Evolutionary conservation across 1,139 yeast genomes (phyloP).

Genomic region (Komagataea norvegica): DNA sequence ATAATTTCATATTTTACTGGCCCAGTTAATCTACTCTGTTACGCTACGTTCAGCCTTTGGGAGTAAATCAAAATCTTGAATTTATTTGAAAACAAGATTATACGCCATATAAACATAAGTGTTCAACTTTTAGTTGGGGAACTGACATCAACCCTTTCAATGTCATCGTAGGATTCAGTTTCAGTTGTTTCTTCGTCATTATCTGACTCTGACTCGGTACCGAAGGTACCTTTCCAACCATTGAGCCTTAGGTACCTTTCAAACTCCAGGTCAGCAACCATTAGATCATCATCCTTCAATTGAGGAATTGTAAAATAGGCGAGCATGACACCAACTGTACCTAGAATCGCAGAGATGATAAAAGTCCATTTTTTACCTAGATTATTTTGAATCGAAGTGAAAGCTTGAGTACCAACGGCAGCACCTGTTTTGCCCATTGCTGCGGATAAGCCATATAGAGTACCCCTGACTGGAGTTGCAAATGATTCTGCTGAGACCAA

Average conservation of each 20-base stretch:
- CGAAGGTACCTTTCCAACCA: slow-evolving; percentile 65
- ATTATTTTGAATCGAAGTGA: slow-evolving; percentile 30
- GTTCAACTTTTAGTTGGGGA: too few species aligned
- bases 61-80: too few species aligned
- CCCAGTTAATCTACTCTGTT: too few species aligned
- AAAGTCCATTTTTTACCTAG: slow-evolving; percentile 28
- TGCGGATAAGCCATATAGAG: slow-evolving; percentile 47
- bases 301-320: slow-evolving; percentile 65
- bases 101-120: too few species aligned
- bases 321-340: slow-evolving; percentile 58
- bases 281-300: slow-evolving; percentile 59
- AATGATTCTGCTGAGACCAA: slow-evolving; percentile 61
- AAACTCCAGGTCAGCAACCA: slow-evolving; percentile 60
- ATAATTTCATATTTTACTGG: too few species aligned
- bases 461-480: slow-evolving; percentile 75
- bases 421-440: slow-evolving; percentile 55
- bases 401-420: slow-evolving; percentile 31
- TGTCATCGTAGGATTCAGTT: too few species aligned
- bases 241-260: slow-evolving; percentile 55
- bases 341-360: slow-evolving; percentile 44
- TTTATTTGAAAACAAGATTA: too few species aligned
- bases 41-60: too few species aligned
- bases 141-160: slow-evolving; percentile 2
- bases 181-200: too few species aligned
- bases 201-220: slow-evolving; percentile 29